Evolutionary conservation across 116 monocot species (phyloP), one percentile per base, ranked within the genome.

Genomic region (Papilionanthe hybrid): DNA sequence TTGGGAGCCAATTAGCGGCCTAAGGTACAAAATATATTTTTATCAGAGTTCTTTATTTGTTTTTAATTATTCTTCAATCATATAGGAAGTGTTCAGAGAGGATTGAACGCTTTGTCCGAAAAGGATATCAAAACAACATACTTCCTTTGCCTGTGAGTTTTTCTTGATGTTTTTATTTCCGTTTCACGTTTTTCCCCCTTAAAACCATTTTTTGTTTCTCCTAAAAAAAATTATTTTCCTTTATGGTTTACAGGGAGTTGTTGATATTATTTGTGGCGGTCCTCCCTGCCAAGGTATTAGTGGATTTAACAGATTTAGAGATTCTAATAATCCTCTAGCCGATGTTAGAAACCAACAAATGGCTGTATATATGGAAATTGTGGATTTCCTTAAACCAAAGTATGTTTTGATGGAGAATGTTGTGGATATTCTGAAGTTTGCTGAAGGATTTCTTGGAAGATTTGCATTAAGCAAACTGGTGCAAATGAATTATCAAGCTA

Each of bases 401-500:
- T 96, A 80, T 88, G 93, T 96, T 18, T 72, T 93, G 1, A 96
- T 96, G 96, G 96, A 96, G 42, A 96, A 96, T 84, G 93, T 93
- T 2, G 91, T 96, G 25, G 96, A 96, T 32, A 90, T 96, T 25
- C 66, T 96, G 3, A 93, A 87, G 71, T 93, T 96, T 87, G 83
- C 93, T 1, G 63, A 81, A 47, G 96, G 93, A 0, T 91, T 77
- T 79, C 45, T 96, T 9, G 96, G 96, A 73, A 80, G 93, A 23
- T 93, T 91, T 87, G 96, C 96, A 1, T 27, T 96, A 42, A 91
- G 91, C 69, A 55, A 88, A 6, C 68, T 96, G 2, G 91, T 96
- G 9, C 30, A 58, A 3, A 85, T 96, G 91, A 89, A 93, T 11
- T 96, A 96, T 68, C 96, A 96, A 75, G 78, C 91, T 9, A 68